phyloP scores from a whole-genome alignment of 306 rosid genomes.

The Cicer judaicum region DNA sequence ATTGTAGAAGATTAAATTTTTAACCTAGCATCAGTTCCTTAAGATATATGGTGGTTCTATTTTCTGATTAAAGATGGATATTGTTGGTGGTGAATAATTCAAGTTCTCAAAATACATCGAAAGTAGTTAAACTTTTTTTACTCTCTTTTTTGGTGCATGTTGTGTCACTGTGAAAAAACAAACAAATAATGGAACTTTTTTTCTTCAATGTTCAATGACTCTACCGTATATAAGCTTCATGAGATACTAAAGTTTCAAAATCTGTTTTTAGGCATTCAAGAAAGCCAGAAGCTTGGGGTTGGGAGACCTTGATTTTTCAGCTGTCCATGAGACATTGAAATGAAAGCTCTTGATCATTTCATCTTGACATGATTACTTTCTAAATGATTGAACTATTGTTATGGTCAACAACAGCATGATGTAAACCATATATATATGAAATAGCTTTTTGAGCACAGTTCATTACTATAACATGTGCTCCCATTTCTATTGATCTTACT shows the following conservation, averaged over 20 bases:
- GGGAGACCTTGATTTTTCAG: conserved; percentile 83
- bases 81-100: neutral
- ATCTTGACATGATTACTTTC: conserved; percentile 32
- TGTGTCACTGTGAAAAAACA: conserved; percentile 3
- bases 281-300: conserved; percentile 82
- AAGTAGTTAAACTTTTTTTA: neutral
- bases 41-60: neutral
- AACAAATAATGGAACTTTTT: conserved; percentile 7
- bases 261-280: conserved; percentile 71
- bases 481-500: too few relatives aligned
- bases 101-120: neutral
- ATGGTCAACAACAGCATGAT: conserved; percentile 28
- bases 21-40: too few relatives aligned
- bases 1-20: too few relatives aligned
- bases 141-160: neutral
- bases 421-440: conserved; percentile 38
- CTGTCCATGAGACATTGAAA: conserved; percentile 70
- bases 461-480: neutral
- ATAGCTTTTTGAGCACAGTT: conserved; percentile 23
- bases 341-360: conserved; percentile 50
- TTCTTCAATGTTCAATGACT: conserved; percentile 5
- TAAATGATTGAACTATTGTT: conserved; percentile 31
- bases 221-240: neutral
- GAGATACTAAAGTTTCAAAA: conserved; percentile 18
- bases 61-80: too few relatives aligned